Evolutionary conservation across 345 rosid genomes (phyloP).

Genomic region (Microcos paniculata): DNA sequence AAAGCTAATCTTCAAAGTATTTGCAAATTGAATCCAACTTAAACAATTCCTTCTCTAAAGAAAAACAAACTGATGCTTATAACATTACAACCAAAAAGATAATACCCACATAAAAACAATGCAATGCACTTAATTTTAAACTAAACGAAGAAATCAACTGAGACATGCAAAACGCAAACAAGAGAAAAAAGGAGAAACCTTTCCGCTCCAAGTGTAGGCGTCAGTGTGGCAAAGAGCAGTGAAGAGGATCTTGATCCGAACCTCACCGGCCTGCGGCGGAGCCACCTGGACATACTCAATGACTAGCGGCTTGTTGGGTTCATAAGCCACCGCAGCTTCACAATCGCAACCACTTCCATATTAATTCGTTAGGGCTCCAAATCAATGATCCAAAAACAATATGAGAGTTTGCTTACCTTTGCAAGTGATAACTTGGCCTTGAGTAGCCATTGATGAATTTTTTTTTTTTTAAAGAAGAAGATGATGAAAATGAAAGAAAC

Average conservation of each 20-base stretch:
- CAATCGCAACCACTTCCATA: conserved; percentile 7
- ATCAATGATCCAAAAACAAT: conserved; percentile 8
- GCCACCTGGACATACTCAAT: conserved; percentile 92
- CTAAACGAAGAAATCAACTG: not conserved
- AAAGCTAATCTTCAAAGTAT: too few species aligned
- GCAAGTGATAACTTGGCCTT: conserved; percentile 89
- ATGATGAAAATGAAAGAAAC: conserved; percentile 1
- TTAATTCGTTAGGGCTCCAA: not conserved
- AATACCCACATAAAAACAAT: not conserved
- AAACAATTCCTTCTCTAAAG: not conserved
- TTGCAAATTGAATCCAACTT: not conserved
- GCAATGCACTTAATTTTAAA: not conserved
- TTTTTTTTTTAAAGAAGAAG: not conserved
- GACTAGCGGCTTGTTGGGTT: conserved; percentile 82
- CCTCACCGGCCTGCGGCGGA: conserved; percentile 97
- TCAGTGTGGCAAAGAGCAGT: conserved; percentile 98
- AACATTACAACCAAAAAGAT: not conserved
- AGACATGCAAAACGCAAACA: not conserved
- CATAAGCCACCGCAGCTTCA: conserved; percentile 96
- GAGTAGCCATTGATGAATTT: conserved; percentile 64
- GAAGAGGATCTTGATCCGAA: conserved; percentile 82
- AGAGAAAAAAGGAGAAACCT: conserved; percentile 41
- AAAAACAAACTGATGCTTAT: not conserved
- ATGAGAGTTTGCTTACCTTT: conserved; percentile 49
- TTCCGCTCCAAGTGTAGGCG: conserved; percentile 99